These are phyloP conservation scores for Stemphylium lycopersici DNA, from an alignment of 2,329 filamentous ascomycete genomes.

Conservation along the genomic window DNA sequence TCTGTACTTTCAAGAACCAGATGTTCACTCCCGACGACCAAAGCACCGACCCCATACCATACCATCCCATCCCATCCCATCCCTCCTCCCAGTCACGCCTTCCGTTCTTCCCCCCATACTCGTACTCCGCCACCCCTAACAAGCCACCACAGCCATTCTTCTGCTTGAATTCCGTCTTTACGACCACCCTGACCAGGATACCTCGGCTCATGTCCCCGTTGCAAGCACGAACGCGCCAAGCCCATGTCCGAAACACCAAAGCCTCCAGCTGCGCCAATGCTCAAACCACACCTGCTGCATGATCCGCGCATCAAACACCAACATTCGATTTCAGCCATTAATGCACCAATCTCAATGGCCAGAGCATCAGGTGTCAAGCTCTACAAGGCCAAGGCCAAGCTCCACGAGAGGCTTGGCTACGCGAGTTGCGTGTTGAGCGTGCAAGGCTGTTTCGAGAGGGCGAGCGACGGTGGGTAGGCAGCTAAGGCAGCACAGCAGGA, in stretches of 20 bases:
- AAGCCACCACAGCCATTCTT: too few relatives aligned
- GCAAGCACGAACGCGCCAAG: constrained; percentile 22
- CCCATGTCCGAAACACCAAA: constrained; percentile 33
- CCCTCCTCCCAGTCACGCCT: too few relatives aligned
- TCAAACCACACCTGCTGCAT: constrained; percentile 37
- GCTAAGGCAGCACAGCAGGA: background rate
- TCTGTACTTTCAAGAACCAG: too few relatives aligned
- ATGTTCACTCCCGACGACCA: too few relatives aligned
- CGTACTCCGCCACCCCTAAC: too few relatives aligned
- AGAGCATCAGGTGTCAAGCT: constrained; percentile 22
- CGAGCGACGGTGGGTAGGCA: background rate
- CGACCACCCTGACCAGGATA: background rate
- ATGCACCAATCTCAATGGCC: background rate
- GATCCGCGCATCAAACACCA: constrained; percentile 34
- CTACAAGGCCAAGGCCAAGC: constrained; percentile 21
- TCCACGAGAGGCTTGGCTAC: constrained; percentile 27
- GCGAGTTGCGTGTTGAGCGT: constrained; percentile 5
- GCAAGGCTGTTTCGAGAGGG: background rate
- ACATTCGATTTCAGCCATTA: constrained; percentile 7
- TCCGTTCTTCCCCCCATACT: too few relatives aligned
- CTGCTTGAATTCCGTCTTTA: too few relatives aligned
- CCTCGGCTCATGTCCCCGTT: background rate
- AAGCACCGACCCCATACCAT: too few relatives aligned
- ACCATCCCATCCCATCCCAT: too few relatives aligned
- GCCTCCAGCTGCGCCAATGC: constrained; percentile 2